Evolutionary conservation across 768 basidiomycete species (phyloP).

Genomic region (Suillus subluteus): DNA sequence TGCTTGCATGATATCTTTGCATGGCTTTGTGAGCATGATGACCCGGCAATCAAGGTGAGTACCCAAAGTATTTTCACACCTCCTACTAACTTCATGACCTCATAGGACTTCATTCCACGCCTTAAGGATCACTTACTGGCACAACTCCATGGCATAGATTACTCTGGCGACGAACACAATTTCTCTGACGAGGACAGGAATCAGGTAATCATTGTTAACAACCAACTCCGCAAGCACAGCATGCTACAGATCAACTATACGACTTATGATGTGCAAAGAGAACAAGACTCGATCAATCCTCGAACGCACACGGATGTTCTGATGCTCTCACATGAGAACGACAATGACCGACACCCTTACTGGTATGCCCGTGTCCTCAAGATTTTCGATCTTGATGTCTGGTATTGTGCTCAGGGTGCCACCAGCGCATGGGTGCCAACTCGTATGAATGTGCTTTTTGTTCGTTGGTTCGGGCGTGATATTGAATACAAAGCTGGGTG

Average conservation of each 20-base stretch:
- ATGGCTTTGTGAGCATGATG: neutral
- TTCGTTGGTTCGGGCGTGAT: conserved; percentile 42
- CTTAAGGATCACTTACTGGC: conserved; percentile 19
- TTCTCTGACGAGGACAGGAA: conserved; percentile 26
- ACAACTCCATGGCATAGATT: neutral
- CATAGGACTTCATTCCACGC: conserved; percentile 33
- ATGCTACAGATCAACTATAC: conserved; percentile 9
- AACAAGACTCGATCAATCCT: conserved; percentile 26
- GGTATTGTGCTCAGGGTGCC: conserved; percentile 5
- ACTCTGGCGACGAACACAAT: conserved; percentile 22
- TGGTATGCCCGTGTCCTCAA: conserved; percentile 29
- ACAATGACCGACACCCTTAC: neutral
- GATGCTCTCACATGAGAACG: conserved; percentile 31
- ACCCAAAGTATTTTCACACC: neutral
- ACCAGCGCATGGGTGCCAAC: neutral
- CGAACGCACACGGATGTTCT: conserved; percentile 35
- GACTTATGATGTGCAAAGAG: conserved; percentile 5
- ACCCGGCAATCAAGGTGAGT: conserved; percentile 18
- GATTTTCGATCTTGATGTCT: conserved; percentile 28
- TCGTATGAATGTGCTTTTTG: conserved; percentile 45
- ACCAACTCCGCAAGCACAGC: conserved; percentile 38
- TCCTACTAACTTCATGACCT: neutral
- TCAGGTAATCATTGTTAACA: conserved; percentile 25
- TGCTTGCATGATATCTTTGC: neutral
- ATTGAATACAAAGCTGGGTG: conserved; percentile 28